These are phyloP conservation scores for Cladosporium sp. DNA, from an alignment of 2,329 filamentous ascomycete genomes.

Conservation along the genomic window DNA sequence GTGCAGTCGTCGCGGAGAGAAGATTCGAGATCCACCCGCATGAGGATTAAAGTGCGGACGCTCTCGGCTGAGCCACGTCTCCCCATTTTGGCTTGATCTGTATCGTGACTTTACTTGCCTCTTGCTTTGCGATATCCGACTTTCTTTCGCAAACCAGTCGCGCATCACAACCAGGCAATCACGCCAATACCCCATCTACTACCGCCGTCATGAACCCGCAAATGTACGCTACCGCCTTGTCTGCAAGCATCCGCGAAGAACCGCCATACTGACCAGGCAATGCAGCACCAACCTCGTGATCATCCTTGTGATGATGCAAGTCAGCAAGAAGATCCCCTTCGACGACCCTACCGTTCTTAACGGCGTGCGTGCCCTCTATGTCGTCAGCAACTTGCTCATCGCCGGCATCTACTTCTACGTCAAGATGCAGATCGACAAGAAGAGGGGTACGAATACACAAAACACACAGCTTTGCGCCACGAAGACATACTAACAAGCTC, in stretches of 20 bases:
- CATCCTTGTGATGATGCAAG: slow-evolving; percentile 97
- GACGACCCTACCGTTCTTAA: slow-evolving; percentile 74
- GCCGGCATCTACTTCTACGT: slow-evolving; percentile 79
- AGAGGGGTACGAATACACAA: slow-evolving; percentile 71
- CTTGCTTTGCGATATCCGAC: not conserved
- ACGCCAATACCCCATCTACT: not conserved
- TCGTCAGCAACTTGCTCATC: slow-evolving; percentile 78
- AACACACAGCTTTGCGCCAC: not conserved
- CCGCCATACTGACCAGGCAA: slow-evolving; percentile 12
- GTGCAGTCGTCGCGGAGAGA: too few relatives aligned
- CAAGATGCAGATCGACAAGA: slow-evolving; percentile 81
- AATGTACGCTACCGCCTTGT: slow-evolving; percentile 23
- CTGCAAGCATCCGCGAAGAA: not conserved
- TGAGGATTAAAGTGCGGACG: not conserved
- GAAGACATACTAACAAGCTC: not conserved
- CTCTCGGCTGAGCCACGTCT: not conserved
- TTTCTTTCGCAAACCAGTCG: not conserved
- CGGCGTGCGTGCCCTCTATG: slow-evolving; percentile 60
- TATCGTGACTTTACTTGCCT: not conserved
- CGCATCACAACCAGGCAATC: slow-evolving; percentile 5
- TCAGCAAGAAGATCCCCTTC: slow-evolving; percentile 91
- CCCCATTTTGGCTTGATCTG: not conserved
- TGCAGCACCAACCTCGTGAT: slow-evolving; percentile 84
- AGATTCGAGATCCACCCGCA: too few relatives aligned
- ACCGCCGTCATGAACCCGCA: slow-evolving; percentile 29